These are phyloP conservation scores for Pisolithus tinctorius DNA, from an alignment of 768 basidiomycete genomes.

Conservation along the genomic window DNA sequence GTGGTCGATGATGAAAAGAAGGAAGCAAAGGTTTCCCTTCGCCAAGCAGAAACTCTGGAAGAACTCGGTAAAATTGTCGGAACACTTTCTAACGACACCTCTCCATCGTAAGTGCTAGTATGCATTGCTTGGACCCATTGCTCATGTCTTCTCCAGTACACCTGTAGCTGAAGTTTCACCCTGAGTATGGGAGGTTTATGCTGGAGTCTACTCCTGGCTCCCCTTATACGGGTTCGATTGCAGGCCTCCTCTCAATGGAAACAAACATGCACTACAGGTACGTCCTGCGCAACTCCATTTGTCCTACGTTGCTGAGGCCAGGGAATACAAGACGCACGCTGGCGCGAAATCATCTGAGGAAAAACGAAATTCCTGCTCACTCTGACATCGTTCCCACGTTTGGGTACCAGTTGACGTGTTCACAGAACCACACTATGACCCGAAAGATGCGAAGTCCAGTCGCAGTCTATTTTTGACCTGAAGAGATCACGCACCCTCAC, in stretches of 20 bases:
- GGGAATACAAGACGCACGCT: slow-evolving; percentile 30
- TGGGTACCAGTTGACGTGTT: slow-evolving; percentile 62
- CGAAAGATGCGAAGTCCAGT: slow-evolving; percentile 72
- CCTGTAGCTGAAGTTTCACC: slow-evolving; percentile 89
- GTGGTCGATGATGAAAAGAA: slow-evolving; percentile 71
- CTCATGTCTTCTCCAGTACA: slow-evolving; percentile 35
- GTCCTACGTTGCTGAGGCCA: slow-evolving; percentile 2
- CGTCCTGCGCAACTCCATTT: not conserved
- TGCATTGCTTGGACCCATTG: not conserved
- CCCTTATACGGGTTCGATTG: no score
- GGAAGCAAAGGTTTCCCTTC: slow-evolving; percentile 84
- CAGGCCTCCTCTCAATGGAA: slow-evolving; percentile 54
- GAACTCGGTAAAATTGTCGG: slow-evolving; percentile 66
- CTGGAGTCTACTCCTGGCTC: slow-evolving; percentile 27
- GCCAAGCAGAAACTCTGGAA: slow-evolving; percentile 88
- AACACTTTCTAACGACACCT: slow-evolving; percentile 48
- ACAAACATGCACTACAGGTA: slow-evolving; percentile 92
- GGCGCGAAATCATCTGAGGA: slow-evolving; percentile 55
- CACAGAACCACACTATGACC: slow-evolving; percentile 50
- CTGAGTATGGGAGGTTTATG: slow-evolving; percentile 99
- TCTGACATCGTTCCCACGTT: slow-evolving; percentile 86
- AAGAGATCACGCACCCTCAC: slow-evolving; percentile 95
- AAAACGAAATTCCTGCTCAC: slow-evolving; percentile 90
- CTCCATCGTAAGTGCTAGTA: slow-evolving; percentile 45
- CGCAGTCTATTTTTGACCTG: slow-evolving; percentile 91